Evolutionary conservation across 768 basidiomycete species (phyloP).

Genomic region (Agaricus sinodeliciosus): DNA sequence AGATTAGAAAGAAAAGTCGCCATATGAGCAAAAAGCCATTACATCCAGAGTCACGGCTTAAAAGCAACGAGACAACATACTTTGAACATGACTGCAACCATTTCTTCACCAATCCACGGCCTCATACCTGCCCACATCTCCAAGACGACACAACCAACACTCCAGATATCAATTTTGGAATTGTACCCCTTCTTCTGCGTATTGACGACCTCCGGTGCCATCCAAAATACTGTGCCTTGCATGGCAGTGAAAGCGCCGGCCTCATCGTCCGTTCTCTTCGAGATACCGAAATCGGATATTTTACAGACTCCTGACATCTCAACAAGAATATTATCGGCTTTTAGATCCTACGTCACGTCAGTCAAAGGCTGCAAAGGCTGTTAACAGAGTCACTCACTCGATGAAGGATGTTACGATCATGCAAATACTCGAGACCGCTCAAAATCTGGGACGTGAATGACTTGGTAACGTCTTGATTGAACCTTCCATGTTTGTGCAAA

Average conservation of each 20-base stretch:
- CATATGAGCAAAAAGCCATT: conserved; percentile 3
- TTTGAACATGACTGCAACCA: conserved; percentile 91
- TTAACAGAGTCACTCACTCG: conserved; percentile 44
- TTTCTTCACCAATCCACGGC: conserved; percentile 90
- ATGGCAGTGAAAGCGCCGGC: conserved; percentile 86
- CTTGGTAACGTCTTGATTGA: conserved; percentile 86
- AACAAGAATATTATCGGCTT: conserved; percentile 97
- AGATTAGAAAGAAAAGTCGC: not conserved
- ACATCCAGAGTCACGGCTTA: not conserved
- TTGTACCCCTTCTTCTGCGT: conserved; percentile 88
- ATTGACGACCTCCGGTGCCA: conserved; percentile 94
- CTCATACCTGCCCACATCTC: conserved; percentile 99
- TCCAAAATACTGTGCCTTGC: conserved; percentile 99
- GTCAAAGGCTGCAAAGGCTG: not conserved
- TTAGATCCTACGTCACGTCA: conserved; percentile 63
- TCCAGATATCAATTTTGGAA: conserved; percentile 98
- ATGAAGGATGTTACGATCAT: conserved; percentile 87
- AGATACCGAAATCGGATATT: conserved; percentile 98
- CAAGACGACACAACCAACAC: conserved; percentile 94
- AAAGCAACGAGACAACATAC: conserved; percentile 32
- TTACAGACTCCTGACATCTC: conserved; percentile 91
- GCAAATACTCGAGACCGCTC: conserved; percentile 87
- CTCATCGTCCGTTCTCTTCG: conserved; percentile 89
- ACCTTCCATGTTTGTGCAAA: conserved; percentile 86
- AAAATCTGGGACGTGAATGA: conserved; percentile 92